Percentiles rank a stretch among this genome's conserved stretches.
Conservation (phyloP, 1,139 yeast genomes). For the Taphrina wiesneri region DNA sequence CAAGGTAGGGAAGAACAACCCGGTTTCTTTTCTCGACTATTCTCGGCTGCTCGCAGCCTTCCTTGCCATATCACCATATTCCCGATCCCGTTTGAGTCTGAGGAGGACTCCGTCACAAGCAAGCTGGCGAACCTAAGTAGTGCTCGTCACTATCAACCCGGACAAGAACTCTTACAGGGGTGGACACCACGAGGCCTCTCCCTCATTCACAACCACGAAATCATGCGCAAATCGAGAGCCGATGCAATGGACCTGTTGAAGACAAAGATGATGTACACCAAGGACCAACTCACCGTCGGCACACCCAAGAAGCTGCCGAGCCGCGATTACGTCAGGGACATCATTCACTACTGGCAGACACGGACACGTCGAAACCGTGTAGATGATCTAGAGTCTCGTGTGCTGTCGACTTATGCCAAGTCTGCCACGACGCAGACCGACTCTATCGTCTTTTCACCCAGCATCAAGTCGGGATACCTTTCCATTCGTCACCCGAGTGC, state of each 20-base stretch:
- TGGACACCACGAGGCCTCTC: constrained; percentile 39
- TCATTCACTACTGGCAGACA: neutral
- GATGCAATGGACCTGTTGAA: neutral
- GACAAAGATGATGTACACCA: neutral
- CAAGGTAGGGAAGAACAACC: constrained; percentile 16
- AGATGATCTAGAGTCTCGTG: neutral
- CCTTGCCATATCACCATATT: neutral
- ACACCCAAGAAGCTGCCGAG: neutral
- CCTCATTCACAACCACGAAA: constrained; percentile 29
- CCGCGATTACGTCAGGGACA: constrained; percentile 2
- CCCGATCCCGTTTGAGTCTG: neutral
- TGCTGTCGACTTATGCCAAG: neutral
- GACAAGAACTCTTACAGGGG: constrained; percentile 36
- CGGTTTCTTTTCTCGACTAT: constrained; percentile 2
- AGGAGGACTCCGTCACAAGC: neutral
- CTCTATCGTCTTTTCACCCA: neutral
- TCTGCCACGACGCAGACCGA: neutral
- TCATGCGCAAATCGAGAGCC: neutral
- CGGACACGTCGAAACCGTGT: neutral
- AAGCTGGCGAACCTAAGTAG: constrained; percentile 12
- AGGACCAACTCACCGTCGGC: neutral
- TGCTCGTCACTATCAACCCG: constrained; percentile 33
- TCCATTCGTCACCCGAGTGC: neutral
- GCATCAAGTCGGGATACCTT: neutral
- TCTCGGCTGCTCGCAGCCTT: constrained; percentile 18